Percentiles rank a stretch among this genome's conserved stretches.
phyloP scores from a whole-genome alignment of 2,329 filamentous ascomycete species.

The Cladosporium sp. region DNA sequence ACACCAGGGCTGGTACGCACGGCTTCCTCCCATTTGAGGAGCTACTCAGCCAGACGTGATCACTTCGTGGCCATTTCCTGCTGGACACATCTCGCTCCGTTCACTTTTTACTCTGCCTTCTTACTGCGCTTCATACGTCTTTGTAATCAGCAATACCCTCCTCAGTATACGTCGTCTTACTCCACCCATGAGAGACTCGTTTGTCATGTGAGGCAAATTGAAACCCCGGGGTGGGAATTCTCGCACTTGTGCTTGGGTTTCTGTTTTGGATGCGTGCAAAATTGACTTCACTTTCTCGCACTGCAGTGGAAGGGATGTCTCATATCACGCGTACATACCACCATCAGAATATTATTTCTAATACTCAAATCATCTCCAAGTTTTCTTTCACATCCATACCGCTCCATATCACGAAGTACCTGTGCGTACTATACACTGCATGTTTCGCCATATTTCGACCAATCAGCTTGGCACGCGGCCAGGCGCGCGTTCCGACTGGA shows the following conservation, averaged over 20 bases:
- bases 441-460: neutral
- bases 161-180: constrained; percentile 40
- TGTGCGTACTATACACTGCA: neutral
- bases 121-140: neutral
- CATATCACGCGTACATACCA: constrained; percentile 21
- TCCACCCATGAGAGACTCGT: constrained; percentile 37
- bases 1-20: constrained; percentile 25
- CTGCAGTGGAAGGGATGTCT: constrained; percentile 20
- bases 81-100: neutral
- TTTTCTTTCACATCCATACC: neutral
- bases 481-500: constrained; percentile 3
- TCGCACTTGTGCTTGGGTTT: constrained; percentile 12
- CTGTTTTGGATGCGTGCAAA: constrained; percentile 18
- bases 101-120: neutral
- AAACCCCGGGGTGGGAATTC: constrained; percentile 12
- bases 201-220: constrained; percentile 39
- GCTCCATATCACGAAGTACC: neutral
- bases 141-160: constrained; percentile 26
- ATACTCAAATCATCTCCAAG: neutral
- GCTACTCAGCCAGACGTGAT: constrained; percentile 24
- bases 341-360: neutral
- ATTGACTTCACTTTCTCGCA: constrained; percentile 21
- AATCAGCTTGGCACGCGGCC: constrained; percentile 6
- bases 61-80: neutral
- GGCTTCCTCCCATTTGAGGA: constrained; percentile 29